Percentiles rank a stretch among this genome's conserved stretches.
Evolutionary conservation across 805 yeast species (phyloP).

Genomic region (Isabelozyma gotoi): DNA sequence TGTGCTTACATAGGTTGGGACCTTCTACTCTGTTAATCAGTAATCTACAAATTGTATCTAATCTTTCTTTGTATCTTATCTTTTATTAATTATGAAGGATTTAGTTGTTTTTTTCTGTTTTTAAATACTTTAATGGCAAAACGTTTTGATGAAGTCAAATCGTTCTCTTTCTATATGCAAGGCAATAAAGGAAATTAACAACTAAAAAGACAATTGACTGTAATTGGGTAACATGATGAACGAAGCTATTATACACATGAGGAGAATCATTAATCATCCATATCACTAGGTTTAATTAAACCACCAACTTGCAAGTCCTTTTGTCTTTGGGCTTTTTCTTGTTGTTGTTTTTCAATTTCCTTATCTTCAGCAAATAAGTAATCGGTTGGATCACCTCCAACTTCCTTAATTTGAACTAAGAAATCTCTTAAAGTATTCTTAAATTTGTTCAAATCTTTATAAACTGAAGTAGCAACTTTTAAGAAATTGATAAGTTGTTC

Average conservation of each 20-base stretch:
- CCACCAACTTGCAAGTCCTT: constrained; percentile 90
- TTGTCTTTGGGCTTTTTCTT: constrained; percentile 68
- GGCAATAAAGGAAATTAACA: too few species aligned
- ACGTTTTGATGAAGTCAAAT: too few species aligned
- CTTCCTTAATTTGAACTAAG: constrained; percentile 92
- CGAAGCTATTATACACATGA: not conserved
- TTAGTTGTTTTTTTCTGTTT: too few species aligned
- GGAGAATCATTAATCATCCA: constrained; percentile 56
- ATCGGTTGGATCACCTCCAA: constrained; percentile 94
- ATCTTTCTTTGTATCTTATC: too few species aligned
- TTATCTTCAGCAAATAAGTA: constrained; percentile 93
- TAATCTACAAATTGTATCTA: too few species aligned
- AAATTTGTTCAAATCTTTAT: constrained; percentile 73
- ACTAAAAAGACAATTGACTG: too few species aligned
- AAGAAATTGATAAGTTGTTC: constrained; percentile 84
- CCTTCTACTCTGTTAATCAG: not conserved
- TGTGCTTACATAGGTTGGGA: not conserved
- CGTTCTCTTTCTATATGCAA: too few species aligned
- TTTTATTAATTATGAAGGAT: too few species aligned
- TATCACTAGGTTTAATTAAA: constrained; percentile 87
- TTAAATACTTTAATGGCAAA: too few species aligned
- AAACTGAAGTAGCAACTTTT: constrained; percentile 69
- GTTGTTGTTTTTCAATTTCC: constrained; percentile 72
- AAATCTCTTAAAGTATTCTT: constrained; percentile 89
- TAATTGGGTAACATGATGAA: not conserved